Evolutionary conservation across 2,329 filamentous ascomycete species (phyloP).

Genomic region (Phialocephala subalpina): DNA sequence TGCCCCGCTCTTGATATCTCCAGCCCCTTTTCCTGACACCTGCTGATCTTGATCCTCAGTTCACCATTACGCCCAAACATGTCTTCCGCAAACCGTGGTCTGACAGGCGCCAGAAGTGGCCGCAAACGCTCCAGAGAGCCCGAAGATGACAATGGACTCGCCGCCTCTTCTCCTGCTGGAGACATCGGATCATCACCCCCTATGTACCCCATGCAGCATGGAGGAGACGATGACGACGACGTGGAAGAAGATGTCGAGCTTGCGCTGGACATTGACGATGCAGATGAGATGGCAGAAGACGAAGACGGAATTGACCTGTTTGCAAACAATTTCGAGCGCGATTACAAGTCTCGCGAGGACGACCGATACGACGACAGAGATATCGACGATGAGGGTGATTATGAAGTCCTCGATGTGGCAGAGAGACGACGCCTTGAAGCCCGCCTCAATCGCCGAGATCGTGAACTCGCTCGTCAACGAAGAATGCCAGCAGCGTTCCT

Average conservation of each 20-base stretch:
- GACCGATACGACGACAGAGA: slow-evolving; percentile 76
- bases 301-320: slow-evolving; percentile 84
- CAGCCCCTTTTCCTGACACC: slow-evolving; percentile 28
- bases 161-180: slow-evolving; percentile 60
- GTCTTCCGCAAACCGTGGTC: slow-evolving; percentile 83
- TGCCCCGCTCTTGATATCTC: slow-evolving; percentile 9
- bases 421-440: slow-evolving; percentile 75
- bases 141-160: slow-evolving; percentile 64
- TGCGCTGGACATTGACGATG: slow-evolving; percentile 77
- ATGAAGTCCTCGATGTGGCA: slow-evolving; percentile 72
- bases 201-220: slow-evolving; percentile 68
- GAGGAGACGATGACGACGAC: slow-evolving; percentile 73
- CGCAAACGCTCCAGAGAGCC: slow-evolving; percentile 72
- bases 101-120: slow-evolving; percentile 54
- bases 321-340: slow-evolving; percentile 74
- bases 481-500: slow-evolving; percentile 77
- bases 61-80: slow-evolving; percentile 84
- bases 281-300: slow-evolving; percentile 84
- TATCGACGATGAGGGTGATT: slow-evolving; percentile 81
- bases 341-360: slow-evolving; percentile 72
- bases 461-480: slow-evolving; percentile 71
- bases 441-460: slow-evolving; percentile 76
- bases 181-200: slow-evolving; percentile 71
- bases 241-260: slow-evolving; percentile 75
- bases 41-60: slow-evolving; percentile 56